Base-by-base conservation (phyloP, 495 filamentous ascomycete genomes). In the Penicillium crystallinum region DNA sequence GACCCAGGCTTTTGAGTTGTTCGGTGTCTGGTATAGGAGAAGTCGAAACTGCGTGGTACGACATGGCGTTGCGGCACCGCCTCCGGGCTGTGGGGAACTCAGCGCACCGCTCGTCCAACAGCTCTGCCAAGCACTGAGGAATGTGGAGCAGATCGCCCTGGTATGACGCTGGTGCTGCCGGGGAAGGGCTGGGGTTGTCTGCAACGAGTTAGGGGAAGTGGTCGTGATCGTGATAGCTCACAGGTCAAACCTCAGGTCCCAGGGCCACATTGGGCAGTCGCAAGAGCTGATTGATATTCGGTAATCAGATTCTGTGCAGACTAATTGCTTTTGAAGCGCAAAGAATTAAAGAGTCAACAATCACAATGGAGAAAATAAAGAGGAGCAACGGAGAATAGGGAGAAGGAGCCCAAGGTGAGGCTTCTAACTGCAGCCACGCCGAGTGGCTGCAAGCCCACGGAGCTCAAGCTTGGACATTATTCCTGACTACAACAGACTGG, bases 11-110 rank as follows among this genome's bases (percentile, higher is more conserved):
- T 23, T 40, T 52, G 11, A 44, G 29, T 23, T 48, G 27, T 47
- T 52, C 48, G 25, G 43, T 85, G 51, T 88, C 78, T 55, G 87
- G 88, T 85, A 55, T 65, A 31, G 52, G 63, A 49, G 56, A 56
- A 47, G 44, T 55, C 23, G 46, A 56, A 47, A 38, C 52, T 43
- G 62, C n/a, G 52, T 60, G 60, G 58, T 52, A 54, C 53, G 59
- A 63, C 62, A 67, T 67, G 52, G 41, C 59, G 54, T 56, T 15
- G n/a, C n/a, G n/a, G 54, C 38, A 62, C 64, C 64, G 64, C 51
- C 57, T 62, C 51, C 64, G 58, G 58, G 38, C 22, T 55, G 65
- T 69, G 68, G 64, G 47, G 63, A 66, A 59, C 51, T 40, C 38
- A 44, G 49, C 33, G 44, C 25, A 7, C 46, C 49, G 45, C 23